Evolutionary conservation across 371 early-diverging fungal genomes (phyloP), one percentile per base, ranked within the genome.

Genomic region (Mortierella sp.): DNA sequence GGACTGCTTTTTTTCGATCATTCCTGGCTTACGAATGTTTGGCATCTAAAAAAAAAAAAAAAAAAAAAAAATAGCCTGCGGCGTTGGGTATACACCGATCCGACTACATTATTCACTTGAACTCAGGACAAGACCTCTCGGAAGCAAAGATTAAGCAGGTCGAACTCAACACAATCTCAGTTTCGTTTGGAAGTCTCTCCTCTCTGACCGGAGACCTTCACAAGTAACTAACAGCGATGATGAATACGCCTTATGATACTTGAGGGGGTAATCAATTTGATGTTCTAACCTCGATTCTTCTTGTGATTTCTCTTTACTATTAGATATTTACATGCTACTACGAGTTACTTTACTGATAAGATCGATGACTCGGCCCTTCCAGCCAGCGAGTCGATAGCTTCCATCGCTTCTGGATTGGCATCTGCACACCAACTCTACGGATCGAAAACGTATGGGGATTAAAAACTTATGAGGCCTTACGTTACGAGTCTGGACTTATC

Each of bases 161-260:
- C 2, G 99, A 99, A 76, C 92, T 97, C 70, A 99, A 99, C 85
- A 98, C 99, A 1, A 96, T 99, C 76, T 92, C 98, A 4, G 86
- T 96, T 21, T 95, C 96, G 41, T 99, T 99, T 83, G 89, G 94
- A 15, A 89, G 93, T 73, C 87, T 99, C n/a, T 94, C 97, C 16
- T 80, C 90, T 1, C 81, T 90, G 52, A 92, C 93, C 11, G 85
- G 88, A n/a, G 87, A 96, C 47, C 83, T 98, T 60, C 98, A 98
- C 77, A 79, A 89, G 94, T 96, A 88, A 68, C 61, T 53, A 16
- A 63, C 21, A 40, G 48, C 22, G 7, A 28, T 11, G 19, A n/a
- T 16, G 43, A 15, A 43, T 43, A 13, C 10, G 43, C 43, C 3
- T 13, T 13, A 3, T 10, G 15, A 43, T 15, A 43, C 43, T 10